Evolutionary conservation across 106 monocot species (phyloP).

Genomic region (Acanthochlamys bracteata): DNA sequence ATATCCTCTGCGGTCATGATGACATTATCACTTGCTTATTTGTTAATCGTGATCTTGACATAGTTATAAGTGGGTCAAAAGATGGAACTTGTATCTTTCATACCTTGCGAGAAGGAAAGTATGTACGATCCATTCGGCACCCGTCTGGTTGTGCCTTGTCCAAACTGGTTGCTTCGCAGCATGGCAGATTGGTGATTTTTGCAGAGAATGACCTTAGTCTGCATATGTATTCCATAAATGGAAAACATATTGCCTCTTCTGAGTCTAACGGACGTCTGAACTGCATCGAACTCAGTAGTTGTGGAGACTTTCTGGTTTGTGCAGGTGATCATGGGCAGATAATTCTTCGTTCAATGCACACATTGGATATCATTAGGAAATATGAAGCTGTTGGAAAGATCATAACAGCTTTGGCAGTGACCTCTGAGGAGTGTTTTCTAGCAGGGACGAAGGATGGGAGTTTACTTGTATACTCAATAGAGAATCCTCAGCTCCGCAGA

Average conservation of each 20-base stretch:
- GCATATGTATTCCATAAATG: conserved; percentile 91
- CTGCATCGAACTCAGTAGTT: conserved; percentile 74
- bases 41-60: conserved; percentile 75
- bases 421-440: conserved; percentile 93
- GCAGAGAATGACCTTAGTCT: conserved; percentile 84
- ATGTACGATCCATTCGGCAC: conserved; percentile 85
- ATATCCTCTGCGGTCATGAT: conserved; percentile 97
- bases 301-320: conserved; percentile 89
- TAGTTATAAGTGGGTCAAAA: conserved; percentile 95
- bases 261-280: conserved; percentile 88
- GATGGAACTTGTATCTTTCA: conserved; percentile 97
- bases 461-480: conserved; percentile 86
- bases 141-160: conserved; percentile 69
- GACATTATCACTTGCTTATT: conserved; percentile 92
- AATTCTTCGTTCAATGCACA: conserved; percentile 85
- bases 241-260: conserved; percentile 62
- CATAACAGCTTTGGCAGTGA: conserved; percentile 74
- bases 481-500: conserved; percentile 66
- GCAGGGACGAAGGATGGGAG: conserved; percentile 91
- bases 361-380: conserved; percentile 66
- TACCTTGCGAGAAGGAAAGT: conserved; percentile 78
- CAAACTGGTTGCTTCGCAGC: conserved; percentile 70
- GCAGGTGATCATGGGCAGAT: conserved; percentile 95
- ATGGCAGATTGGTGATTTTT: conserved; percentile 74
- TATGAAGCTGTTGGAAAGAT: conserved; percentile 81